A percentile compares a stretch with the other conserved stretches of the same genome.
Evolutionary conservation across 805 yeast genomes (phyloP).

Genomic region (Saccharomycopsis vini): DNA sequence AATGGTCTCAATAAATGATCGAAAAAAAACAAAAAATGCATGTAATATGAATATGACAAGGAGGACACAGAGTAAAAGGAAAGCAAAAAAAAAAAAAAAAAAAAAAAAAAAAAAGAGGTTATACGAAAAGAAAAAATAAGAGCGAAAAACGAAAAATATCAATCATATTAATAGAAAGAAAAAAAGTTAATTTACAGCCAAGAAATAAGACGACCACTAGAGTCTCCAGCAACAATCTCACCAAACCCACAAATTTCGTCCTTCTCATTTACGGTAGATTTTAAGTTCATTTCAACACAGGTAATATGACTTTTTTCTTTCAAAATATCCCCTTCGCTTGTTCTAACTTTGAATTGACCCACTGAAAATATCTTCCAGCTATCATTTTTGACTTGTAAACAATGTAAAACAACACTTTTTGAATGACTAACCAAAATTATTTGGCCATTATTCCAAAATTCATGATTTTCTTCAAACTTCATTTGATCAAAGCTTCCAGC

Average conservation of each 20-base stretch:
- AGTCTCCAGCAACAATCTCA: slow-evolving; percentile 46
- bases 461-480: slow-evolving; percentile 27
- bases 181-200: no score
- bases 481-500: slow-evolving; percentile 22
- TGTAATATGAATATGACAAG: no score
- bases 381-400: slow-evolving; percentile 25
- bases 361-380: slow-evolving; percentile 18
- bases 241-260: slow-evolving; percentile 32
- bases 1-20: no score
- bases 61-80: no score
- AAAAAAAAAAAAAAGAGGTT: no score
- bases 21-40: no score
- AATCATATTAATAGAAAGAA: no score
- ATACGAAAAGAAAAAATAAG: no score
- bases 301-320: slow-evolving; percentile 23
- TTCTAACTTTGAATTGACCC: slow-evolving; percentile 25
- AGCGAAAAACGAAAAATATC: no score
- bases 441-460: slow-evolving; percentile 31
- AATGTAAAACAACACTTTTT: slow-evolving; percentile 21
- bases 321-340: slow-evolving; percentile 15
- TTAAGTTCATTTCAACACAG: slow-evolving; percentile 28
- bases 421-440: slow-evolving; percentile 31
- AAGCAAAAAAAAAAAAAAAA: no score
- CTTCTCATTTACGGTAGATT: slow-evolving; percentile 26
- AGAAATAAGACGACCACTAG: slow-evolving; percentile 40